These are phyloP conservation scores for Nannizziopsis arthrosporioides DNA, from an alignment of 2,329 filamentous ascomycete species.

Conservation along the genomic window DNA sequence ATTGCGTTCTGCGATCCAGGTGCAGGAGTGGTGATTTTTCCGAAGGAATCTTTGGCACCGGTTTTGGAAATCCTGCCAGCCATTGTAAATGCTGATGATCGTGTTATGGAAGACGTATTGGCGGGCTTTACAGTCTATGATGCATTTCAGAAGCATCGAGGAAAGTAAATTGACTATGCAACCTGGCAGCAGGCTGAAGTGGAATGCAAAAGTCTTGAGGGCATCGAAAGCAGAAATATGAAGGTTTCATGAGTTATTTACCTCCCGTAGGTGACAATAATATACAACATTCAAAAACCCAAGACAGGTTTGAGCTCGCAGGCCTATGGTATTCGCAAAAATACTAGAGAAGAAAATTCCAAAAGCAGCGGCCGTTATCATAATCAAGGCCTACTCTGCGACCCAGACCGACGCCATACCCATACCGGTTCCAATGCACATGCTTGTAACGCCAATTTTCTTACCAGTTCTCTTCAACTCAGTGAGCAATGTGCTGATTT, in stretches of 20 bases:
- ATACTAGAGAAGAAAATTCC: conserved; percentile 8
- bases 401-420: conserved; percentile 97
- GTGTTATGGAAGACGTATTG: conserved; percentile 54
- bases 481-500: conserved; percentile 83
- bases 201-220: background rate
- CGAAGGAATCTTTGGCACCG: conserved; percentile 46
- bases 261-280: background rate
- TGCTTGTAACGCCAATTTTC: conserved; percentile 82
- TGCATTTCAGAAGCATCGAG: conserved; percentile 50
- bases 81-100: conserved; percentile 43
- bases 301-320: background rate
- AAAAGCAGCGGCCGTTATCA: conserved; percentile 2
- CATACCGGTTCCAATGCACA: conserved; percentile 97
- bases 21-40: conserved; percentile 61
- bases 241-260: background rate
- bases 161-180: too few species aligned
- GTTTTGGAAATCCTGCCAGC: conserved; percentile 51
- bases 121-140: conserved; percentile 52
- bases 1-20: conserved; percentile 56
- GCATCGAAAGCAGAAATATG: background rate
- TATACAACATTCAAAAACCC: background rate
- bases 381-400: conserved; percentile 52
- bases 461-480: conserved; percentile 75
- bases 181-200: too few species aligned
- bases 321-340: background rate